phyloP scores from a whole-genome alignment of 208 protist species.

The Porcisia hertigi region DNA sequence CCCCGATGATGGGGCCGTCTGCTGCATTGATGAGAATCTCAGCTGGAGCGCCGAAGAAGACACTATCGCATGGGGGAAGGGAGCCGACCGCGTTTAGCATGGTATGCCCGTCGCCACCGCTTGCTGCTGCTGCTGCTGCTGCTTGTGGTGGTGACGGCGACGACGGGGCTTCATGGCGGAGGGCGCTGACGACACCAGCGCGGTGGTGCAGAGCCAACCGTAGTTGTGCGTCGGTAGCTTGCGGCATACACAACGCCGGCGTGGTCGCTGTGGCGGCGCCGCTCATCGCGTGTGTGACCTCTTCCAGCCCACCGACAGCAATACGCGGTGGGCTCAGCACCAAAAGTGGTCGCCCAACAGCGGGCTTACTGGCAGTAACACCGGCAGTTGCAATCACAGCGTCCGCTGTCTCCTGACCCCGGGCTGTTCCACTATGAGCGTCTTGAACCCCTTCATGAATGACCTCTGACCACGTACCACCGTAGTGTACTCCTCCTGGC shows the following conservation, averaged over 20 bases:
- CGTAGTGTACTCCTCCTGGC: not conserved
- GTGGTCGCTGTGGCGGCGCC: not conserved
- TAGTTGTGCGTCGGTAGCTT: constrained; percentile 12
- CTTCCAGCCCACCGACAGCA: not conserved
- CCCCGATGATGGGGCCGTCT: not conserved
- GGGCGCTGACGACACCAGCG: constrained; percentile 4
- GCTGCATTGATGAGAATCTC: constrained; percentile 5
- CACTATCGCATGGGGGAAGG: constrained; percentile 27
- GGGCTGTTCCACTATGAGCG: not conserved
- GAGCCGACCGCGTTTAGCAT: not conserved
- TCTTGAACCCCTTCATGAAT: not conserved
- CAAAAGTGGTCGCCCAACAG: constrained; percentile 9
- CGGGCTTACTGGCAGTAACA: constrained; percentile 9
- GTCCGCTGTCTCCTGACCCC: not conserved
- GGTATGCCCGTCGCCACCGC: not conserved
- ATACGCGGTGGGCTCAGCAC: constrained; percentile 6
- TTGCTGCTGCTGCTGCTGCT: not conserved
- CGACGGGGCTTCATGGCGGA: constrained; percentile 1
- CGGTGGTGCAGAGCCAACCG: constrained; percentile 7
- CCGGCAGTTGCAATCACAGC: not conserved
- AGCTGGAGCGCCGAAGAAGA: constrained; percentile 22
- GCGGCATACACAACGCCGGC: not conserved
- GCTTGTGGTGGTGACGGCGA: not conserved
- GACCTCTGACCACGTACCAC: not conserved
- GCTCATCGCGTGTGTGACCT: not conserved